Evolutionary conservation across 192 early-diverging fungal genomes (phyloP).

Genomic region (Gigaspora rosea): DNA sequence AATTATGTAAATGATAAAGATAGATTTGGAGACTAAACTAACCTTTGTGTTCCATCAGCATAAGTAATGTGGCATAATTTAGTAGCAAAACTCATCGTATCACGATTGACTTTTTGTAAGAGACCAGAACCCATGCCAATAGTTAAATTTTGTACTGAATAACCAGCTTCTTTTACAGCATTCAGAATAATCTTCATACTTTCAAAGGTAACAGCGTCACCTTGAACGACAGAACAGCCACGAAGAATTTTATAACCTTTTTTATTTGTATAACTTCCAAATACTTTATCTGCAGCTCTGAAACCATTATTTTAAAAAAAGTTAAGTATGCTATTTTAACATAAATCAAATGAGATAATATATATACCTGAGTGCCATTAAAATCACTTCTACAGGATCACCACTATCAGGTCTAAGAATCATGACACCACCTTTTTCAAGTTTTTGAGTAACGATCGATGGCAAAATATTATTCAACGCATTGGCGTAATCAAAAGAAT

Average conservation of each 20-base stretch:
- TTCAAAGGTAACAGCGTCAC: conserved; percentile 71
- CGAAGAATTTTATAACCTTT: conserved; percentile 82
- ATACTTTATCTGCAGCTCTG: conserved; percentile 71
- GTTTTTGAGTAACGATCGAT: conserved; percentile 61
- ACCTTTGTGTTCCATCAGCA: conserved; percentile 60
- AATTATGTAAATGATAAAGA: background rate
- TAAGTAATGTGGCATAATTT: conserved; percentile 76
- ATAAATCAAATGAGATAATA: background rate
- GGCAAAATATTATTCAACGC: conserved; percentile 79
- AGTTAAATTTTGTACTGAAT: conserved; percentile 69
- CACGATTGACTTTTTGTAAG: conserved; percentile 83
- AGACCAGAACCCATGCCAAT: conserved; percentile 91
- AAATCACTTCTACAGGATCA: conserved; percentile 74
- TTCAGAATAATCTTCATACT: conserved; percentile 58
- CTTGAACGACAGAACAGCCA: conserved; percentile 79
- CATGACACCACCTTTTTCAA: conserved; percentile 76
- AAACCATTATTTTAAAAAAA: background rate
- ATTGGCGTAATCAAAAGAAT: conserved; percentile 81
- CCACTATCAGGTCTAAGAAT: conserved; percentile 87
- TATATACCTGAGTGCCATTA: conserved; percentile 65
- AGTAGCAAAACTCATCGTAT: conserved; percentile 84
- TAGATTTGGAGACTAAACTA: background rate
- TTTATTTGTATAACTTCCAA: conserved; percentile 66
- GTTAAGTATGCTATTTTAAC: background rate
- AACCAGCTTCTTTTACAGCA: conserved; percentile 61